Evolutionary conservation across 176 grass and related monocot species (phyloP).

Genomic region (Dactylis glomerata): DNA sequence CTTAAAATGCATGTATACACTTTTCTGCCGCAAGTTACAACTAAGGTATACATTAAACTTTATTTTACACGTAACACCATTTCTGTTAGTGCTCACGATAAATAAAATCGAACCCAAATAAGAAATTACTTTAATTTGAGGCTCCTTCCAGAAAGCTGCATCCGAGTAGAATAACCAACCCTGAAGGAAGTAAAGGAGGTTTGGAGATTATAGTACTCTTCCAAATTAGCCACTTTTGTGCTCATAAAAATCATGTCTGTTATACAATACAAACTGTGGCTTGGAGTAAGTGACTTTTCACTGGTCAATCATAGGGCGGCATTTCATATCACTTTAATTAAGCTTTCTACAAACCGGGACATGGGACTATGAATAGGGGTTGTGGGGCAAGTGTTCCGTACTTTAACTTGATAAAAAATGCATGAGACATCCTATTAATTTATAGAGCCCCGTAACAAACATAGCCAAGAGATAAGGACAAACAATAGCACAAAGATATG

Average conservation of each 20-base stretch:
- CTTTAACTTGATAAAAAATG: background rate
- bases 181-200: slow-evolving; percentile 50
- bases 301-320: background rate
- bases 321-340: background rate
- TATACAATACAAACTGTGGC: too few species aligned
- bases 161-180: slow-evolving; percentile 92
- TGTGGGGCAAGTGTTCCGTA: background rate
- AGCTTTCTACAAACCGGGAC: background rate
- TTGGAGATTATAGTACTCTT: background rate
- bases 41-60: slow-evolving; percentile 2
- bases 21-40: background rate
- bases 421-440: background rate
- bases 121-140: slow-evolving; percentile 85
- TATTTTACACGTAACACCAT: background rate
- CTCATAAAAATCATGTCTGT: background rate
- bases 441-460: slow-evolving; percentile 7
- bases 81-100: slow-evolving; percentile 15
- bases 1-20: background rate
- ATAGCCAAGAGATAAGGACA: background rate
- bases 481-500: background rate
- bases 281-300: too few species aligned
- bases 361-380: background rate
- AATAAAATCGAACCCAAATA: background rate
- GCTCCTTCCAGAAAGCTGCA: slow-evolving; percentile 79
- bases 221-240: background rate